These are phyloP conservation scores for barrel medic (Medicago truncatula) DNA, from an alignment of 306 rosid species.

Conservation along the genomic window MtrunA17r5.0-ANR NC_053047.1:7518001-7518500, in stretches of 20 bases:
- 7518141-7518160: slow-evolving; percentile 30
- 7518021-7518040: neutral
- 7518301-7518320: no score
- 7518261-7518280: neutral
- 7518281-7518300: no score
- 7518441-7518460: no score
- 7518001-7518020: neutral
- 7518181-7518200: slow-evolving; percentile 5
- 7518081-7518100: neutral
- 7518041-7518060: slow-evolving; percentile 32
- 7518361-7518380: no score
- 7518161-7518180: slow-evolving; percentile 44
- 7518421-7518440: no score
- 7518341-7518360: no score
- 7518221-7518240: neutral
- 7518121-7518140: slow-evolving; percentile 8
- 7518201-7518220: neutral
- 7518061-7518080: slow-evolving; percentile 24
- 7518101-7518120: slow-evolving; percentile 21
- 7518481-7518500: no score
- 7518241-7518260: neutral
- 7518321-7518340: no score
- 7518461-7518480: no score
- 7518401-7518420: no score
- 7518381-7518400: no score